These are phyloP conservation scores for Corymbia citriodora DNA, from an alignment of 441 rosid genomes.

Conservation along the genomic window DNA sequence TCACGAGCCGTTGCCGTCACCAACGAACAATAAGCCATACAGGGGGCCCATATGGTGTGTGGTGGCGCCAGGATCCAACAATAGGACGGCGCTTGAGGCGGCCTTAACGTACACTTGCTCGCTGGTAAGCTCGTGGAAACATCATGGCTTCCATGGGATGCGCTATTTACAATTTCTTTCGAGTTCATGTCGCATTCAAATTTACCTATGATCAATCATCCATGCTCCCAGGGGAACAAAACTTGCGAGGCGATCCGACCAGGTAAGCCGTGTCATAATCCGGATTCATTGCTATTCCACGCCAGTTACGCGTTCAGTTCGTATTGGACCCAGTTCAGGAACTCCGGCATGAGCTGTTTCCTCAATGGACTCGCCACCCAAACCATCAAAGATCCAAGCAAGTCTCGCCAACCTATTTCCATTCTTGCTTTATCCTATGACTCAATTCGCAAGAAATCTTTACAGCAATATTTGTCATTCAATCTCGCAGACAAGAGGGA, in stretches of 20 bases:
- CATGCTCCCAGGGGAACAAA: constrained; percentile 59
- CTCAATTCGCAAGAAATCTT: neutral
- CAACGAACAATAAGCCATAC: constrained; percentile 59
- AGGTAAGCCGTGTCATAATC: constrained; percentile 46
- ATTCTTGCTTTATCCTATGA: neutral
- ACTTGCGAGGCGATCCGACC: constrained; percentile 62
- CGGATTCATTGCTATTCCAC: constrained; percentile 44
- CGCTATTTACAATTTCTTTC: neutral
- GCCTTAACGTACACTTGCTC: constrained; percentile 70
- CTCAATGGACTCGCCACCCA: constrained; percentile 67
- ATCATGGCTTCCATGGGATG: accelerated
- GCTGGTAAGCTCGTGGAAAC: neutral
- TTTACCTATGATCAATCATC: neutral
- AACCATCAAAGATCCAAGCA: constrained; percentile 74
- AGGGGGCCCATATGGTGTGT: constrained; percentile 83
- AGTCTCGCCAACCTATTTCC: constrained; percentile 6
- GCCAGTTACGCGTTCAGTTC: constrained; percentile 79
- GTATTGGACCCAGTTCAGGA: constrained; percentile 78
- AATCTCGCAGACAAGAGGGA: neutral
- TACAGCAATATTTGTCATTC: accelerated
- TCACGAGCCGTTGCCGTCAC: constrained; percentile 46
- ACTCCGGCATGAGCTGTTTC: constrained; percentile 47
- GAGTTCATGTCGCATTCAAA: neutral
- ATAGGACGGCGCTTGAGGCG: constrained; percentile 41
- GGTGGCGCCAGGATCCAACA: constrained; percentile 44